Evolutionary conservation across 2,329 filamentous ascomycete species (phyloP).

Genomic region (Arachnopeziza araneosa): DNA sequence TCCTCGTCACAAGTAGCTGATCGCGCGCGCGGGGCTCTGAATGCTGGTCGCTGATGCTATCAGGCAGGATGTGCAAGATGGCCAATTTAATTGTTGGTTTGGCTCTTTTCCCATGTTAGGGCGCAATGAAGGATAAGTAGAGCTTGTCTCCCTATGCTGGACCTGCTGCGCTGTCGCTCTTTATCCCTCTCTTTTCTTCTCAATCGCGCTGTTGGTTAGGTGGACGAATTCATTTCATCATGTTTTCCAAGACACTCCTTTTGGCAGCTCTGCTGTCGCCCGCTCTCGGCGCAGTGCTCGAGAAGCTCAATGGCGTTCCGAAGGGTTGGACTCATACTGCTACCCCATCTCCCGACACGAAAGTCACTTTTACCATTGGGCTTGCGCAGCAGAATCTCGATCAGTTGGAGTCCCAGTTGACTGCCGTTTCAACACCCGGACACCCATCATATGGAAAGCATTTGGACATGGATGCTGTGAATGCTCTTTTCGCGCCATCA

Average conservation of each 20-base stretch:
- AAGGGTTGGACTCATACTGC: constrained; percentile 15
- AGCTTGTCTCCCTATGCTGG: background rate
- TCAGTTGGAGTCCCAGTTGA: constrained; percentile 36
- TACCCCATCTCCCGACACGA: constrained; percentile 1
- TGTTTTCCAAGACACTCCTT: constrained; percentile 5
- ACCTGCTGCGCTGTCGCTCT: background rate
- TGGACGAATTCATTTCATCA: background rate
- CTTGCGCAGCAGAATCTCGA: constrained; percentile 41
- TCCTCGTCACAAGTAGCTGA: background rate
- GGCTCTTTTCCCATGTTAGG: background rate
- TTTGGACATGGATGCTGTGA: constrained; percentile 44
- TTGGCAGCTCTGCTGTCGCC: constrained; percentile 2
- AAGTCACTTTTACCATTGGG: constrained; percentile 31
- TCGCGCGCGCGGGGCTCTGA: background rate
- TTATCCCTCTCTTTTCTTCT: background rate
- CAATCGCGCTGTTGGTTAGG: background rate
- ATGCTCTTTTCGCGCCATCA: constrained; percentile 46
- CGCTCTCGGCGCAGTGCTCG: constrained; percentile 5
- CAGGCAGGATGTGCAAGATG: background rate
- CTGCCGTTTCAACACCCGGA: constrained; percentile 43
- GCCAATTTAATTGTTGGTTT: background rate
- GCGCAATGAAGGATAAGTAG: background rate
- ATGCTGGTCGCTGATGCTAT: background rate
- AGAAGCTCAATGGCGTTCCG: constrained; percentile 9
- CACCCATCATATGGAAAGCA: constrained; percentile 49